Conservation (phyloP, 2,329 filamentous ascomycete genomes). For the Coniochaeta sp. region DNA sequence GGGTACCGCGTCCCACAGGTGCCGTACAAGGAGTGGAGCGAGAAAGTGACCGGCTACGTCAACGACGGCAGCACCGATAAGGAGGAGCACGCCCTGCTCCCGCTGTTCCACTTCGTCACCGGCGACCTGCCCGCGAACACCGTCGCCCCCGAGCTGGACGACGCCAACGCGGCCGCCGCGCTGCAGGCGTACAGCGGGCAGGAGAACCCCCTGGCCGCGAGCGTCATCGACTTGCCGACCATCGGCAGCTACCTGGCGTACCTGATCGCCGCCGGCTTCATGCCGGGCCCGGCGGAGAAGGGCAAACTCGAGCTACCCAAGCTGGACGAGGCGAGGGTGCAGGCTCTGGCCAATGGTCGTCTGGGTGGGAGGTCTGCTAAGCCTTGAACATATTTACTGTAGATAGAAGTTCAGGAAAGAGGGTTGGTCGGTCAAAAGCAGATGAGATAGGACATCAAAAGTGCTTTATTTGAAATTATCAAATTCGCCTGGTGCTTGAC, state of each 20-base stretch:
- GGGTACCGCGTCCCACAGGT: background rate
- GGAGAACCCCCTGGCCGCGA: background rate
- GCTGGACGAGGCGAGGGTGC: background rate
- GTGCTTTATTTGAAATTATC: too few relatives aligned
- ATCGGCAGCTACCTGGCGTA: background rate
- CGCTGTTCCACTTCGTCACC: conserved; percentile 66
- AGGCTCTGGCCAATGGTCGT: background rate
- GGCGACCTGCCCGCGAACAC: conserved; percentile 61
- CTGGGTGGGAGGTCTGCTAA: background rate
- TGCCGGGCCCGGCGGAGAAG: background rate
- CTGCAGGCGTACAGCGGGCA: background rate
- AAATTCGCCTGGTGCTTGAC: too few relatives aligned
- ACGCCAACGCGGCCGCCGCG: background rate
- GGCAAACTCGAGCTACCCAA: background rate
- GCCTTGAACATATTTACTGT: background rate
- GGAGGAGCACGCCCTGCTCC: conserved; percentile 34
- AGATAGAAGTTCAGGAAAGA: background rate
- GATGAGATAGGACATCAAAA: background rate
- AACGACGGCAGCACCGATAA: conserved; percentile 8
- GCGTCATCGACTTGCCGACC: background rate
- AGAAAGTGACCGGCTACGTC: background rate
- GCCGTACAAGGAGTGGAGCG: background rate
- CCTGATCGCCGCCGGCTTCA: background rate
- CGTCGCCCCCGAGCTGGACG: conserved; percentile 63
- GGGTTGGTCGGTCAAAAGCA: background rate